Conservation (phyloP, 2,329 filamentous ascomycete species). For the Thelonectria olida region DNA sequence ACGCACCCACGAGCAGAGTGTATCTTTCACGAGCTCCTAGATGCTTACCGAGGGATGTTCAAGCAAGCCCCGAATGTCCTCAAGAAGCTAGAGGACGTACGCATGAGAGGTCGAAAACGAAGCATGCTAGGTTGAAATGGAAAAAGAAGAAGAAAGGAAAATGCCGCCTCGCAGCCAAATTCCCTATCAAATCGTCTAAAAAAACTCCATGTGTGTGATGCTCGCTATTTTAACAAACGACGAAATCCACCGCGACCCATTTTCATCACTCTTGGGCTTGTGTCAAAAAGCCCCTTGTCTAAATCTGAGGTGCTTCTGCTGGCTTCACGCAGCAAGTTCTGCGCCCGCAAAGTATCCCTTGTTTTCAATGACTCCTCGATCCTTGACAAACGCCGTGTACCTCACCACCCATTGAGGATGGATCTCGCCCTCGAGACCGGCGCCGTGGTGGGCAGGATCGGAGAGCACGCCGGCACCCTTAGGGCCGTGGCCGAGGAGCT, state of each 20-base stretch:
- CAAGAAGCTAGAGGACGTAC: conserved; percentile 87
- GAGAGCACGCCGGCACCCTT: conserved; percentile 81
- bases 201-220: conserved; percentile 43
- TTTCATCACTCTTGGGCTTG: not conserved
- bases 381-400: conserved; percentile 94
- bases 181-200: conserved; percentile 38
- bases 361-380: conserved; percentile 95
- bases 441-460: conserved; percentile 57
- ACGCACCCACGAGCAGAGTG: conserved; percentile 89
- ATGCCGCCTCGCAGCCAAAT: conserved; percentile 37
- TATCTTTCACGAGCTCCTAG: conserved; percentile 78
- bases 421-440: conserved; percentile 79
- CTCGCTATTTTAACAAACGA: conserved; percentile 43
- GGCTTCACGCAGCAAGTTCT: conserved; percentile 61
- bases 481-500: conserved; percentile 79
- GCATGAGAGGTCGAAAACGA: conserved; percentile 92
- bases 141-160: conserved; percentile 23
- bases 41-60: conserved; percentile 77
- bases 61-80: conserved; percentile 80
- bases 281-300: too few relatives aligned
- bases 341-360: conserved; percentile 97
- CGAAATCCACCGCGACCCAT: conserved; percentile 25
- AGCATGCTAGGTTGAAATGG: conserved; percentile 85
- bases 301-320: not conserved
- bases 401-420: conserved; percentile 95